phyloP scores from a whole-genome alignment of 768 basidiomycete genomes.

The Aureoboletus auriporus region DNA sequence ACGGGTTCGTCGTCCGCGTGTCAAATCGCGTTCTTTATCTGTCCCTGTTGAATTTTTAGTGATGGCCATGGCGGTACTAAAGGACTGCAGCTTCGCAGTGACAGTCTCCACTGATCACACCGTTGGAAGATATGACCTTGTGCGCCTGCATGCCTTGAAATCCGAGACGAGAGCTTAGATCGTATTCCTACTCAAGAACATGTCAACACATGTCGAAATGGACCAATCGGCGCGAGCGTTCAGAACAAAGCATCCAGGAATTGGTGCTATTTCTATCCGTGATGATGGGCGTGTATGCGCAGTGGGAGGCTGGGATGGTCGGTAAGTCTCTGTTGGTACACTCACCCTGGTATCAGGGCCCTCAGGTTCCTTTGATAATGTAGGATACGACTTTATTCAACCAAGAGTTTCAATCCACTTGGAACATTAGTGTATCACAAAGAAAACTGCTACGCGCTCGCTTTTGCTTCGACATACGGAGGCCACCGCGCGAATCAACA shows the following conservation, averaged over 20 bases:
- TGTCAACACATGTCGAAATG: constrained; percentile 9
- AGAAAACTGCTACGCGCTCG: constrained; percentile 65
- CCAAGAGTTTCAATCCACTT: constrained; percentile 74
- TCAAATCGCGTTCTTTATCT: not conserved
- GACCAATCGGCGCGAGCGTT: constrained; percentile 29
- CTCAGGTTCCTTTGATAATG: not conserved
- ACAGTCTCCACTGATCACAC: constrained; percentile 87
- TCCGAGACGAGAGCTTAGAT: not conserved
- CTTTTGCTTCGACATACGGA: constrained; percentile 49
- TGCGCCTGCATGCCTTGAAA: constrained; percentile 22
- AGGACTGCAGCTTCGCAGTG: constrained; percentile 54
- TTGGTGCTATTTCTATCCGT: constrained; percentile 70
- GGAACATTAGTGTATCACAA: constrained; percentile 86
- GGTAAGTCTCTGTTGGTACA: constrained; percentile 44
- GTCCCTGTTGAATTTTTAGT: constrained; percentile 39
- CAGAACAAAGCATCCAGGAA: constrained; percentile 78
- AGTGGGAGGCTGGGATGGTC: constrained; percentile 92
- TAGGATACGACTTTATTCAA: constrained; percentile 81
- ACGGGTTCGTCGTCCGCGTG: constrained; percentile 47
- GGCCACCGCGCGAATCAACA: constrained; percentile 9
- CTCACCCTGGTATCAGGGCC: not conserved
- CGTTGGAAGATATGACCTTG: constrained; percentile 59
- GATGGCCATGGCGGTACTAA: constrained; percentile 80
- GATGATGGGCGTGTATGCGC: constrained; percentile 79
- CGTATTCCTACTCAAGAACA: constrained; percentile 1